phyloP scores from a whole-genome alignment of 805 yeast species.

The Wickerhamomyces silvicola region DNA sequence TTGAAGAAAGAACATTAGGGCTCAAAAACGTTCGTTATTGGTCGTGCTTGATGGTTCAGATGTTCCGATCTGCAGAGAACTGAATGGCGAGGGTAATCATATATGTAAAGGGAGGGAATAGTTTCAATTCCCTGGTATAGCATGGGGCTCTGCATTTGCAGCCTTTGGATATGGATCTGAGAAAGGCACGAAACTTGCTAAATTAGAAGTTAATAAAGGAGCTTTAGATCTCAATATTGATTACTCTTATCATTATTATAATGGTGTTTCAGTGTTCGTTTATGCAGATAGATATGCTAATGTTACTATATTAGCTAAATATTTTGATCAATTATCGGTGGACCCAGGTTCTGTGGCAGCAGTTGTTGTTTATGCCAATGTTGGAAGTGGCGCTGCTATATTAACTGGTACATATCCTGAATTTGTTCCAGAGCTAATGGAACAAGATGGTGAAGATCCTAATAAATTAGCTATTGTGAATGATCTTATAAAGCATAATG shows the following conservation, averaged over 20 bases:
- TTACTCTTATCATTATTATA: constrained; percentile 45
- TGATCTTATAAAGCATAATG: constrained; percentile 37
- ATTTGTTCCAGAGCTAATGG: constrained; percentile 52
- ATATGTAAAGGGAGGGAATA: constrained; percentile 67
- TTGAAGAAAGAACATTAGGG: constrained; percentile 85
- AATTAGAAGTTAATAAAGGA: constrained; percentile 32
- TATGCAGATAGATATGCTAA: constrained; percentile 56
- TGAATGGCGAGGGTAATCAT: constrained; percentile 64
- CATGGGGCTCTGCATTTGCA: constrained; percentile 72
- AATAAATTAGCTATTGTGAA: constrained; percentile 30
- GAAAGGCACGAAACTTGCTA: constrained; percentile 62
- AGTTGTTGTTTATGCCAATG: constrained; percentile 62
- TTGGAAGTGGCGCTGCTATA: constrained; percentile 72
- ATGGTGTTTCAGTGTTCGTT: constrained; percentile 87
- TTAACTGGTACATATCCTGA: constrained; percentile 91
- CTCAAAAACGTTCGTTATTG: constrained; percentile 63
- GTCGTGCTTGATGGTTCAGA: constrained; percentile 98
- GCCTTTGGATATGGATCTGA: constrained; percentile 81
- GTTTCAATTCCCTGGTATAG: constrained; percentile 72
- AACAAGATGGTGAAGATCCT: constrained; percentile 24
- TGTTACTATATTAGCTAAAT: constrained; percentile 71
- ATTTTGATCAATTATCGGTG: constrained; percentile 50
- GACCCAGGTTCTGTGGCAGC: constrained; percentile 38
- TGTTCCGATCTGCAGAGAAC: constrained; percentile 67
- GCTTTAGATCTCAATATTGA: constrained; percentile 24